Evolutionary conservation across 306 rosid species (phyloP).

Genomic region (Vigna mungo): DNA sequence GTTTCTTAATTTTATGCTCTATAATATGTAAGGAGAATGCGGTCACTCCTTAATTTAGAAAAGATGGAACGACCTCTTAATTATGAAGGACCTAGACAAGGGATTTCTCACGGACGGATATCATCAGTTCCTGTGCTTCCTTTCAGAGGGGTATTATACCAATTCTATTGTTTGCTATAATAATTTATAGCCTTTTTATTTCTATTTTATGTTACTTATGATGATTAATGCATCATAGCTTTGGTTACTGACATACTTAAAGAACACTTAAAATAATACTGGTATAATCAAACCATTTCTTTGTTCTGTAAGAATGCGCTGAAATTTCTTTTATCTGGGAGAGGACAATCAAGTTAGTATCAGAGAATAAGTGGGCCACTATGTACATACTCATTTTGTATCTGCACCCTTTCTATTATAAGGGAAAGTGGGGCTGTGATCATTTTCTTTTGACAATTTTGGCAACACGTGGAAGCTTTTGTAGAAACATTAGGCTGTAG

Average conservation of each 20-base stretch:
- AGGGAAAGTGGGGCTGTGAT: not conserved
- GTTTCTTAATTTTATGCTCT: slow-evolving; percentile 37
- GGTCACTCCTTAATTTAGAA: slow-evolving; percentile 79
- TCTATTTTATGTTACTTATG: slow-evolving; percentile 33
- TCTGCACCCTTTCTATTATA: slow-evolving; percentile 4
- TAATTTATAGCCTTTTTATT: slow-evolving; percentile 30
- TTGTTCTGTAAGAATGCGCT: slow-evolving; percentile 11
- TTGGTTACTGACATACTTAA: slow-evolving; percentile 6
- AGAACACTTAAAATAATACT: not conserved
- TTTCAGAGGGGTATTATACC: slow-evolving; percentile 62
- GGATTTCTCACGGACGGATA: slow-evolving; percentile 61
- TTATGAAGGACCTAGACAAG: slow-evolving; percentile 65
- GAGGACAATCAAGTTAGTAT: not conserved
- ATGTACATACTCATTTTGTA: not conserved
- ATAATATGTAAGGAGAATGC: slow-evolving; percentile 70
- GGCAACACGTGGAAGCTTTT: too few relatives aligned
- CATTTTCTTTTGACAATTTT: not conserved
- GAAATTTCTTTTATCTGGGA: slow-evolving; percentile 11
- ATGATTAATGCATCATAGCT: slow-evolving; percentile 29
- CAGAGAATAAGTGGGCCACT: not conserved
- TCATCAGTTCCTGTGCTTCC: slow-evolving; percentile 60
- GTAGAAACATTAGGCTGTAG: too few relatives aligned
- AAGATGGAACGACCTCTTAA: slow-evolving; percentile 76
- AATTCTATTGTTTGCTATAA: slow-evolving; percentile 34
- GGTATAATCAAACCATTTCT: not conserved